Evolutionary conservation across 1,284 basidiomycete species (phyloP).

Genomic region (Ustilago hordei): DNA sequence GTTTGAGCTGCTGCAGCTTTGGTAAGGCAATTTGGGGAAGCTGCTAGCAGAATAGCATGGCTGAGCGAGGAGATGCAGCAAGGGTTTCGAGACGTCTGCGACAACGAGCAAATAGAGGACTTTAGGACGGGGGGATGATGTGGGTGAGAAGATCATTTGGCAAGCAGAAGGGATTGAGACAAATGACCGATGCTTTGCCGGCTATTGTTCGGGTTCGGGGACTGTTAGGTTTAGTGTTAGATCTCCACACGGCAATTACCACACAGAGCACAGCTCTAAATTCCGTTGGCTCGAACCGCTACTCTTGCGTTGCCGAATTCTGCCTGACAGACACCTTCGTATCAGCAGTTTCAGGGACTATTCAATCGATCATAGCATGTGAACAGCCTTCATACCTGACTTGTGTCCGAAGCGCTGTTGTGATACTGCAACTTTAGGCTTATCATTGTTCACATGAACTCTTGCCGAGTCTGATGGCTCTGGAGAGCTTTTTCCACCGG

Average conservation of each 20-base stretch:
- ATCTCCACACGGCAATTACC: neutral
- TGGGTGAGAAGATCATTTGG: neutral
- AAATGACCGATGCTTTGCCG: neutral
- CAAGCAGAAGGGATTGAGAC: neutral
- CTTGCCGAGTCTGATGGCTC: neutral
- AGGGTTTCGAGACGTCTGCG: neutral
- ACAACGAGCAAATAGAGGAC: neutral
- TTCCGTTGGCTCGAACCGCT: neutral
- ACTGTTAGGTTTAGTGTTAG: neutral
- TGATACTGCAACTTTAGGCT: too few species aligned
- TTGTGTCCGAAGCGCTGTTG: too few species aligned
- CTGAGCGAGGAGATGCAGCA: neutral
- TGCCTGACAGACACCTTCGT: neutral
- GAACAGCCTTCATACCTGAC: too few species aligned
- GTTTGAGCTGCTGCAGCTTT: neutral
- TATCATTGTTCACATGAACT: too few species aligned
- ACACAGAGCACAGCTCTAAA: neutral
- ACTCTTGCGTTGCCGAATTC: neutral
- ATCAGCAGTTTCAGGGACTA: neutral
- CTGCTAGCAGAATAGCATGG: neutral
- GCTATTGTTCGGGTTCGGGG: neutral
- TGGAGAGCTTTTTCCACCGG: conserved; percentile 2
- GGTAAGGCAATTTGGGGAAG: neutral
- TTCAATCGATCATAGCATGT: too few species aligned
- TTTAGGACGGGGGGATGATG: neutral